Evolutionary conservation across 192 early-diverging fungal species (phyloP).

Genomic region (Dissophora ornata): DNA sequence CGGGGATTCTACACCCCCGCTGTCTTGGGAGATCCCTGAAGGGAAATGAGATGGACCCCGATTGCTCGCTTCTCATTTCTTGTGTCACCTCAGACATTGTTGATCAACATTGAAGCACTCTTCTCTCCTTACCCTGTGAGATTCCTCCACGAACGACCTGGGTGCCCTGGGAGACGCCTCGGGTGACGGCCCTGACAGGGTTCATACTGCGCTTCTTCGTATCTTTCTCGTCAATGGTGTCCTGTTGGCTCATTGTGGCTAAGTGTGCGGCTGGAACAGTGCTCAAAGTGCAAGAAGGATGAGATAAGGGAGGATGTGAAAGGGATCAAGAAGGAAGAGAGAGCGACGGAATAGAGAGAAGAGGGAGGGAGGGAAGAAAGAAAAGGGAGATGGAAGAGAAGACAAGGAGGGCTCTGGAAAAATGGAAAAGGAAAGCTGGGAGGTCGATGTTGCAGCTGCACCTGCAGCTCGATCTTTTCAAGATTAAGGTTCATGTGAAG

Average conservation of each 20-base stretch:
- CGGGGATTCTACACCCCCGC: no score
- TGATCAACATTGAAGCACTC: no score
- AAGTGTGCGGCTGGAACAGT: not conserved
- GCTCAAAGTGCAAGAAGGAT: not conserved
- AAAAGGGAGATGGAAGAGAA: not conserved
- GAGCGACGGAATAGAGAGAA: not conserved
- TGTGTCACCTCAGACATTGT: no score
- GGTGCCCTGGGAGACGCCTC: constrained; percentile 31
- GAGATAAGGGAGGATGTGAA: constrained; percentile 5
- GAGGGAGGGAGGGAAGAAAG: constrained; percentile 1
- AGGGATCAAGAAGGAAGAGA: not conserved
- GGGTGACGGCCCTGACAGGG: constrained; percentile 36
- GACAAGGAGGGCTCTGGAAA: not conserved
- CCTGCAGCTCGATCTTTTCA: no score
- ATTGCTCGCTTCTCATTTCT: no score
- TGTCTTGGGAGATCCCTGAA: no score
- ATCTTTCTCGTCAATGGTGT: constrained; percentile 6
- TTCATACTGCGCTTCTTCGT: constrained; percentile 15
- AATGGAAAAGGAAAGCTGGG: no score
- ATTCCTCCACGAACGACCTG: constrained; percentile 41
- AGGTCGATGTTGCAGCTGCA: no score
- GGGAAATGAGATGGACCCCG: no score
- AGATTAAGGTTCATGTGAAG: no score
- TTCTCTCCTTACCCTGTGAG: constrained; percentile 8
- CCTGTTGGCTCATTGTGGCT: no score